Evolutionary conservation across 306 rosid genomes (phyloP), one percentile per base, ranked within the genome.

Genomic region (Malus sieversii): DNA sequence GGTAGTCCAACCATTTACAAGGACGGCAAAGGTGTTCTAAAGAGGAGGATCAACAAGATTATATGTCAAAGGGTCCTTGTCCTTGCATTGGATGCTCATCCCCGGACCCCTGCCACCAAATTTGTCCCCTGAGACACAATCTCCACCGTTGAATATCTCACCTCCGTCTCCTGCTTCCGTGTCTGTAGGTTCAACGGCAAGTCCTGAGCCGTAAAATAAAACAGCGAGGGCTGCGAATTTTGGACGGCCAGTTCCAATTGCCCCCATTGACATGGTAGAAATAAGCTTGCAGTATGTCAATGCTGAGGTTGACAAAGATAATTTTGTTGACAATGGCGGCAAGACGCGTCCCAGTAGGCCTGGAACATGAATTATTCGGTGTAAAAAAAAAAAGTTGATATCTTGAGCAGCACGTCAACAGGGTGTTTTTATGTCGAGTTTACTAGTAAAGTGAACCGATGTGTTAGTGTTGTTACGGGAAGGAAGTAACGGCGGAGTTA

Each of bases 71-170:
- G 38, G 8, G 38, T 33, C 38, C 38, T 46, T 15, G 38, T 5
- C 38, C 38, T 33, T 82, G 85, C 79, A 82, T 77, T 4, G 85
- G 85, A 77, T 82, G 85, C 13, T 77, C 76, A 68, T 30, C 68
- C 20, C 79, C 82, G 7, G 38, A 33, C 38, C 38, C 38, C 38
- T 14, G 44, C 76, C 27, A 68, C 61, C 74, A 77, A 15, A 73
- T 53, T 77, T 8, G 85, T 77, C 60, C 78, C 85, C 29, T 82
- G 85, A 29, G 77, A 73, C 16, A 73, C 82, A 72, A 82, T 19
- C 66, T 82, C 82, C 67, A 77, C 85, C 1, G 65, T 72, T 1
- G 78, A 16, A 9, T 67, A 82, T 29, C 75, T 82, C 71, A 82
- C 75, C 72, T 77, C 71, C 2, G 82, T 82, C 42, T 68, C 79